These are phyloP conservation scores for Fusarium sp. DNA, from an alignment of 2,329 filamentous ascomycete genomes.

Conservation along the genomic window DNA sequence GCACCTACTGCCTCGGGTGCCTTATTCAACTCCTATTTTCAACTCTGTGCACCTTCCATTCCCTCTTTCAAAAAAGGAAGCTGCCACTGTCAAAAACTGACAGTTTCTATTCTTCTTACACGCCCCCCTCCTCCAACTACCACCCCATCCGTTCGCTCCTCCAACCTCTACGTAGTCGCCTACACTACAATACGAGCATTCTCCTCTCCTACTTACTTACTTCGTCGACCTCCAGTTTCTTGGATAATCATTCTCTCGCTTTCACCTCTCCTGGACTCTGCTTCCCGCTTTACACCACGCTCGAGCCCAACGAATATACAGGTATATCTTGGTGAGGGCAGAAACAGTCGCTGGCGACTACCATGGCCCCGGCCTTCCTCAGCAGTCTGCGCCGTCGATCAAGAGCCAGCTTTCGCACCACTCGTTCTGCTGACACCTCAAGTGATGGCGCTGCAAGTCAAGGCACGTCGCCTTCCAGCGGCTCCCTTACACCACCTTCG, in stretches of 20 bases:
- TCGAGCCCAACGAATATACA: constrained; percentile 12
- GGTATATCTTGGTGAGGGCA: constrained; percentile 20
- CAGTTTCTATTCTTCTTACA: constrained; percentile 25
- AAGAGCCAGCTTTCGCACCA: constrained; percentile 75
- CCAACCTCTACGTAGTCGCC: neutral
- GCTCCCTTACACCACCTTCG: constrained; percentile 79
- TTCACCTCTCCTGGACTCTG: neutral
- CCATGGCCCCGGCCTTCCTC: constrained; percentile 73
- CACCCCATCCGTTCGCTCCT: constrained; percentile 25
- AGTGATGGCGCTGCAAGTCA: constrained; percentile 67
- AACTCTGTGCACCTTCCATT: constrained; percentile 3
- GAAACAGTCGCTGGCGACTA: constrained; percentile 38
- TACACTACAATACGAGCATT: constrained; percentile 32
- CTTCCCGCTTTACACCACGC: constrained; percentile 21
- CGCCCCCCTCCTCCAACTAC: constrained; percentile 31
- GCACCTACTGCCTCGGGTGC: neutral
- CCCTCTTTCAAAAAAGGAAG: constrained; percentile 4
- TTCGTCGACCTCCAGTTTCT: constrained; percentile 14
- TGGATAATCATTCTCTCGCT: constrained; percentile 23
- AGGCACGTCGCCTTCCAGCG: constrained; percentile 70
- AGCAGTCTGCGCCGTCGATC: constrained; percentile 78
- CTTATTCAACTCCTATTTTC: constrained; percentile 9
- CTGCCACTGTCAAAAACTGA: constrained; percentile 16
- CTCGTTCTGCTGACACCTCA: constrained; percentile 68
- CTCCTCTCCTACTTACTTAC: constrained; percentile 13